These are phyloP conservation scores for Sonneratia caseolaris DNA, from an alignment of 345 rosid genomes.

Conservation along the genomic window DNA sequence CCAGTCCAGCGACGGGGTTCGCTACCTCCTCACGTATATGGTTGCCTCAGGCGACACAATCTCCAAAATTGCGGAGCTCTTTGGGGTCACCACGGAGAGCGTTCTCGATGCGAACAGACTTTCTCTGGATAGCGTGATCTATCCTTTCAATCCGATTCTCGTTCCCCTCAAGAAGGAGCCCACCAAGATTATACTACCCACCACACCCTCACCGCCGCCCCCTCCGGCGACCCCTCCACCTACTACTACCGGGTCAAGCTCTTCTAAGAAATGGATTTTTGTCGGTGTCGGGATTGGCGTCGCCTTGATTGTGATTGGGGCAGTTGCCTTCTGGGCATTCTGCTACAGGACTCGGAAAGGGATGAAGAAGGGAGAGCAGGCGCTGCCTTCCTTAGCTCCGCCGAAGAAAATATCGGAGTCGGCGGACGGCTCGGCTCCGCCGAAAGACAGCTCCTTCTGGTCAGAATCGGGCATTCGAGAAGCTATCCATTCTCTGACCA, in stretches of 20 bases:
- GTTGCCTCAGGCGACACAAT: conserved; percentile 30
- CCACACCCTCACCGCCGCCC: conserved; percentile 12
- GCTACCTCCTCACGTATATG: conserved; percentile 49
- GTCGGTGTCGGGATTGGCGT: conserved; percentile 52
- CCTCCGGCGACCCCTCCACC: conserved; percentile 15
- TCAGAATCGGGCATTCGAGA: conserved; percentile 31
- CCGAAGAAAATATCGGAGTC: conserved; percentile 5
- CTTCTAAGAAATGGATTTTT: conserved; percentile 47
- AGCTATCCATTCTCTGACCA: conserved; percentile 52
- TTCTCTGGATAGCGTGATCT: conserved; percentile 17
- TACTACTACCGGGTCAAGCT: conserved; percentile 14
- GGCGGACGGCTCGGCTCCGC: conserved; percentile 19
- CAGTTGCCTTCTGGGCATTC: conserved; percentile 25
- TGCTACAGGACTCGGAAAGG: conserved; percentile 2
- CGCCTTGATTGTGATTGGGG: conserved; percentile 26
- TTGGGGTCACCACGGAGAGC: conserved; percentile 26
- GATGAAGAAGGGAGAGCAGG: not conserved
- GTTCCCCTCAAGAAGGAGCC: conserved; percentile 56
- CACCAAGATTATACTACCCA: conserved; percentile 14
- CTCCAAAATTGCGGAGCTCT: conserved; percentile 34
- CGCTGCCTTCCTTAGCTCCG: not conserved
- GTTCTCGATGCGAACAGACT: conserved; percentile 47
- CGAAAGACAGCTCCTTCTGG: conserved; percentile 26
- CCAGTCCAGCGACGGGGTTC: conserved; percentile 43
- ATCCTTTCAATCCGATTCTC: conserved; percentile 49